Percentiles rank a stretch among this genome's conserved stretches.
phyloP scores from a whole-genome alignment of 1,139 yeast species.

The Yamadazyma dushanensis region DNA sequence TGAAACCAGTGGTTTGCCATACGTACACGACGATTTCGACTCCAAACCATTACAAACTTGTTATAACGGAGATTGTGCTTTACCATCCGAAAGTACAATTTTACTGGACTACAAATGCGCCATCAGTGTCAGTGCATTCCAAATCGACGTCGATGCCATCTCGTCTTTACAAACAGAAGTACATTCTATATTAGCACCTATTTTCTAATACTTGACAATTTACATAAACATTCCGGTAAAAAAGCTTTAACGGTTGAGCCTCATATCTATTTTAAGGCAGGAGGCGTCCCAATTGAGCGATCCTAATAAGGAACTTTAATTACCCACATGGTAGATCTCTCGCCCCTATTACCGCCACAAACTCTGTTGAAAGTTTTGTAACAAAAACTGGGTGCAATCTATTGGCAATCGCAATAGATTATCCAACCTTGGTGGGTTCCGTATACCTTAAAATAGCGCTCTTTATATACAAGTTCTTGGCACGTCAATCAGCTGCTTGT shows the following conservation, averaged over 20 bases:
- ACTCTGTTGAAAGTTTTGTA: no score
- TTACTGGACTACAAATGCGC: constrained; percentile 24
- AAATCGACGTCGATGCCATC: constrained; percentile 45
- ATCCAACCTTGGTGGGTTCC: no score
- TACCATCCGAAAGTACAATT: constrained; percentile 34
- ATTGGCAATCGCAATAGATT: no score
- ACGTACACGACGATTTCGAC: constrained; percentile 16
- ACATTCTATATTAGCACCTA: constrained; percentile 3
- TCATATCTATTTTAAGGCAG: no score
- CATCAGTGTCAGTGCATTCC: constrained; percentile 38
- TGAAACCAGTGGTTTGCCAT: constrained; percentile 17
- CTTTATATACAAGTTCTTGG: no score
- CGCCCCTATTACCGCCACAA: no score
- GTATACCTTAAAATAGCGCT: no score
- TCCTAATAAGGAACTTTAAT: not conserved
- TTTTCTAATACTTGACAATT: not conserved
- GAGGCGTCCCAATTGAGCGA: no score
- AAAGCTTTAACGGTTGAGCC: not conserved
- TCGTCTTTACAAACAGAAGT: constrained; percentile 24
- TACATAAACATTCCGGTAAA: no score
- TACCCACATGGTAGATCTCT: no score
- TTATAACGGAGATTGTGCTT: constrained; percentile 34
- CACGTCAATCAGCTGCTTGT: not conserved
- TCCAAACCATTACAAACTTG: constrained; percentile 27
- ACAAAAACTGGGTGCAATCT: no score